Evolutionary conservation across 768 basidiomycete species (phyloP).

Genomic region (Phanerodontia chrysosporium): DNA sequence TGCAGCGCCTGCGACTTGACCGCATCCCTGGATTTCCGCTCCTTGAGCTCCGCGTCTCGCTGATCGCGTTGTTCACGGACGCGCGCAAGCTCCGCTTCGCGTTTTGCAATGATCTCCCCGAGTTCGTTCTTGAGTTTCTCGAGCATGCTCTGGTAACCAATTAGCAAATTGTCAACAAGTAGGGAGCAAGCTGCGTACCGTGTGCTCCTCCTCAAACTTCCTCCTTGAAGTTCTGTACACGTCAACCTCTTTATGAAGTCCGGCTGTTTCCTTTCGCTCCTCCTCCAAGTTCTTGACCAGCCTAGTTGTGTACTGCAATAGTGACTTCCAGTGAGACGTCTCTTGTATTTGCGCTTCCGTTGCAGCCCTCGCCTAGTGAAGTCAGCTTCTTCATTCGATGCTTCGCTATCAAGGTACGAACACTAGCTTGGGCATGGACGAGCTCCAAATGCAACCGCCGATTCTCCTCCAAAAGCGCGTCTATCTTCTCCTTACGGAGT

Average conservation of each 20-base stretch:
- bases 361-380: not conserved
- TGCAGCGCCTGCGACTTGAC: conserved; percentile 54
- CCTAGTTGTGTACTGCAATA: conserved; percentile 50
- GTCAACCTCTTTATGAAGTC: conserved; percentile 42
- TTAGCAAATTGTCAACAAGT: not conserved
- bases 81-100: conserved; percentile 58
- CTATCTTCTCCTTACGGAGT: not conserved
- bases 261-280: conserved; percentile 33
- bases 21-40: conserved; percentile 62
- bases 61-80: conserved; percentile 74
- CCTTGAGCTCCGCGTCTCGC: conserved; percentile 55
- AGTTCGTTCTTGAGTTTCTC: conserved; percentile 60
- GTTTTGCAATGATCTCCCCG: conserved; percentile 53
- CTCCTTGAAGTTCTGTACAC: conserved; percentile 27
- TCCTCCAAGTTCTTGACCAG: conserved; percentile 42
- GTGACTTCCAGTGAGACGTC: conserved; percentile 48
- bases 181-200: conserved; percentile 4
- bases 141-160: conserved; percentile 31
- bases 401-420: not conserved
- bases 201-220: conserved; percentile 8
- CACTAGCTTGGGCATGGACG: not conserved
- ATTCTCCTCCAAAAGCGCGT: not conserved
- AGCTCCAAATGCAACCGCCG: not conserved
- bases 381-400: not conserved
- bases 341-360: conserved; percentile 44